Base-by-base conservation (phyloP, 805 yeast genomes). In the Yarrowia phangngaensis region DNA sequence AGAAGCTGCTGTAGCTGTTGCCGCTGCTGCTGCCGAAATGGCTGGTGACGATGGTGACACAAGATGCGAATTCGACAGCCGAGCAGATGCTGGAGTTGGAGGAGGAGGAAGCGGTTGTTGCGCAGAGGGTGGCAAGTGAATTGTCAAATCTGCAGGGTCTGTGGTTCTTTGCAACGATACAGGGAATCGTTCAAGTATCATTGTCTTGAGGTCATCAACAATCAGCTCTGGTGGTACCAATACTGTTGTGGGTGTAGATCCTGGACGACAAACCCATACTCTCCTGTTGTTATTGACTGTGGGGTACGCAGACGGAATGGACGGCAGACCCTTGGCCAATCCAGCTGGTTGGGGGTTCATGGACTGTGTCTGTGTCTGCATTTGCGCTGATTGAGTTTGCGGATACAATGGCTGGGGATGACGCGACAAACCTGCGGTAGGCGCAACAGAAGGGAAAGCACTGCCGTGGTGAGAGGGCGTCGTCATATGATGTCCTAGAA, bases 181-280 rank as follows among this genome's bases (percentile, higher is more conserved):
- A 49, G 94, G 84, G 62, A 75, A 83, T 56, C 81, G 84, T 34
- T 66, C 67, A 27, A 80, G 64, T 1, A 89, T 72, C 52, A 78
- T 72, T 8, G 72, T 67, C 59, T 89, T 89, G 57, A 89, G 68
- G 63, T 90, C 95, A 63, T 89, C 97, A 4, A 89, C 74, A 1
- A 88, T 72, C 59, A 84, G 90, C 15, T 64, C 60, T 22, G 77
- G 77, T 13, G 70, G 69, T 14, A 84, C 82, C 51, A 70, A 61
- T 6, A 89, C 65, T 1, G 94, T 76, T 0, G 95, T 85, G 3
- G 97, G 84, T 13, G 62, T 59, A 7, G 66, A 59, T 23, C 64
- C 61, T 3, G 66, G 60, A 15, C 66, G 60, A 27, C 60, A 52
- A 15, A 67, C 66, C 71, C 71, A 67, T 2, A 68, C 48, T 29